These are phyloP conservation scores for Oryza coarctata DNA, from an alignment of 176 grass and related monocot genomes.

Conservation along the genomic window DNA sequence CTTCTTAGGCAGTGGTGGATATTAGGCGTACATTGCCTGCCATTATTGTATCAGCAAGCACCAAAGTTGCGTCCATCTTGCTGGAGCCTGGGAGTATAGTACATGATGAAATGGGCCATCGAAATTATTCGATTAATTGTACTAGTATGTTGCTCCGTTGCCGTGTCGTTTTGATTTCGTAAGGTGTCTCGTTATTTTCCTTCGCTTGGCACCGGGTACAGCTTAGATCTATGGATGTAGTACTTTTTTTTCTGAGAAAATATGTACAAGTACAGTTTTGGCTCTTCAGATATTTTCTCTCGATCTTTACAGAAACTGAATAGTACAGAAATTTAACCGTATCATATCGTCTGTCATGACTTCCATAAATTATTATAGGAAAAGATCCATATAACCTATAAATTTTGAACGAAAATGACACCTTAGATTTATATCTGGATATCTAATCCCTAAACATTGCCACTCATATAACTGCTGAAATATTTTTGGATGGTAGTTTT, in stretches of 20 bases:
- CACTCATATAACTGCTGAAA: no score
- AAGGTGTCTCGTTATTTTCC: neutral
- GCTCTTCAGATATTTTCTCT: neutral
- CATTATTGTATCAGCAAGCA: neutral
- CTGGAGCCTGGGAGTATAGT: neutral
- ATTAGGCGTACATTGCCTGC: neutral
- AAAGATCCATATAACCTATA: no score
- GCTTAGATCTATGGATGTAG: no score
- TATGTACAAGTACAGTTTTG: no score
- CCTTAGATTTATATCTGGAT: no score
- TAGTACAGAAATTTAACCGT: neutral
- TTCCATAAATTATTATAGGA: no score
- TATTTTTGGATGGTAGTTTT: no score
- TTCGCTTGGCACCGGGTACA: neutral
- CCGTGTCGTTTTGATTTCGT: neutral
- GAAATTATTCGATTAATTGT: neutral
- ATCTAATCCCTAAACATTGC: no score
- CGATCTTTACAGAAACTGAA: neutral
- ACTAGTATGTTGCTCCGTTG: neutral
- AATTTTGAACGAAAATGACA: no score
- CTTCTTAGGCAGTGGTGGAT: neutral
- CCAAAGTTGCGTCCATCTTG: neutral
- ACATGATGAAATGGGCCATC: neutral
- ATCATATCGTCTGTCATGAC: no score
- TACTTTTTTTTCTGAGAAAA: no score